Evolutionary conservation across 2,329 filamentous ascomycete genomes (phyloP).

Genomic region (Neonectria magnoliae): DNA sequence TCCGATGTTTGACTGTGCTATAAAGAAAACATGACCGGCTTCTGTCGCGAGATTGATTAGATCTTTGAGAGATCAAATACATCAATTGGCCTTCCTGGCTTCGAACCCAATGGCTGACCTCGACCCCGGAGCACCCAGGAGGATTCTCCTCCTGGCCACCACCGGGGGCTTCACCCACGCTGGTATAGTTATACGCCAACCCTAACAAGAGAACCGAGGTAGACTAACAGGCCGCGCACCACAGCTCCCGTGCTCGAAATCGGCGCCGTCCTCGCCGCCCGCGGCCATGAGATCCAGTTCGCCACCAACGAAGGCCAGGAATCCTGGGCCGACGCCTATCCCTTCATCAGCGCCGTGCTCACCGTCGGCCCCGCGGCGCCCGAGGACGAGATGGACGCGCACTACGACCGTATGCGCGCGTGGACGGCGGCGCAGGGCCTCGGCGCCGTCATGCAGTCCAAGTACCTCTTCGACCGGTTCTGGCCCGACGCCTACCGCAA

Average conservation of each 20-base stretch:
- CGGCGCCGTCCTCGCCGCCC: slow-evolving; percentile 45
- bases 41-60: neutral
- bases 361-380: slow-evolving; percentile 44
- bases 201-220: too few species aligned
- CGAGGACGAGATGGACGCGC: slow-evolving; percentile 42
- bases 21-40: neutral
- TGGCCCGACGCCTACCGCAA: slow-evolving; percentile 46
- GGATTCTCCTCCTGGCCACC: slow-evolving; percentile 48
- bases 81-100: neutral
- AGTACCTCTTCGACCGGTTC: slow-evolving; percentile 50
- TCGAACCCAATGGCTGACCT: slow-evolving; percentile 27
- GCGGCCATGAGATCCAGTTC: slow-evolving; percentile 51
- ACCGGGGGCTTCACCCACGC: slow-evolving; percentile 51
- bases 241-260: slow-evolving; percentile 50
- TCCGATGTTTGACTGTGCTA: neutral
- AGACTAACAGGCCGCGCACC: neutral
- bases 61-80: neutral
- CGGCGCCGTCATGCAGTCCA: slow-evolving; percentile 47
- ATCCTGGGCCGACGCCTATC: slow-evolving; percentile 44
- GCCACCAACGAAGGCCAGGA: slow-evolving; percentile 52
- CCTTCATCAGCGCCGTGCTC: slow-evolving; percentile 46
- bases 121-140: slow-evolving; percentile 22
- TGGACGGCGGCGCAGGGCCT: slow-evolving; percentile 48
- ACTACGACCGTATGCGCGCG: slow-evolving; percentile 49
- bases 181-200: slow-evolving; percentile 24